Base-by-base conservation (phyloP, 495 filamentous ascomycete species). In the Annulohypoxylon nitens region DNA sequence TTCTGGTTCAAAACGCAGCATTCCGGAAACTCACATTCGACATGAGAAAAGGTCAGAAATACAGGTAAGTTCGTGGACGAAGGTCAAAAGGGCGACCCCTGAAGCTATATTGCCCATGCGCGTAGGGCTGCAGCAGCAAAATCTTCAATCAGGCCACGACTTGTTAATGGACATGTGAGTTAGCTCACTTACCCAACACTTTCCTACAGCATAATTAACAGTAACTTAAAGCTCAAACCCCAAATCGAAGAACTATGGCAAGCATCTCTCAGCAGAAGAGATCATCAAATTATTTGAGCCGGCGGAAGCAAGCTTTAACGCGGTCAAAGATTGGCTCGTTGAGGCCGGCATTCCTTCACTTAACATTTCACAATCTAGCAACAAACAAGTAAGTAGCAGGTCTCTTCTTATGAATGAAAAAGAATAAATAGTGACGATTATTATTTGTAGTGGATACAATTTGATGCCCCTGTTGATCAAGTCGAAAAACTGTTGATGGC, bases 201-300 rank as follows among this genome's bases (percentile, higher is more conserved):
- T 53, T 18, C 16, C 11, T 54, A 33, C 60, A 93, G 93, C 82
- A 93, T 95, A 88, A 92, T 95, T 83, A 93, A 97, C 79, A 92
- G 90, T 30, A 93, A 92, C 78, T 92, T 89, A 30, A 92, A 97
- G 84, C 92, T 97, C 80, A 89, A 93, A 37, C 88, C 92, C 73
- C 83, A 88, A 70, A 14, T 90, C 88, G 0, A 74, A 79, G 36
- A 85, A 82, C 47, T 89, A 86, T 75, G 87, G 87, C 10, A 79
- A 87, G 65, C 82, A 89, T 70, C 79, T 86, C 82, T 83, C 80
- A 0, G 76, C 79, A 36, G 68, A 83, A 39, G 81, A 88, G 67
- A 78, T 88, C 16, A 78, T 84, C 25, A 82, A 88, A 51, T 75
- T 87, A 2, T 88, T 88, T 70, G 81, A 82, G 6, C 86, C 86